Conservation (phyloP, 495 filamentous ascomycete genomes). For the Daldinia bambusicola region DNA sequence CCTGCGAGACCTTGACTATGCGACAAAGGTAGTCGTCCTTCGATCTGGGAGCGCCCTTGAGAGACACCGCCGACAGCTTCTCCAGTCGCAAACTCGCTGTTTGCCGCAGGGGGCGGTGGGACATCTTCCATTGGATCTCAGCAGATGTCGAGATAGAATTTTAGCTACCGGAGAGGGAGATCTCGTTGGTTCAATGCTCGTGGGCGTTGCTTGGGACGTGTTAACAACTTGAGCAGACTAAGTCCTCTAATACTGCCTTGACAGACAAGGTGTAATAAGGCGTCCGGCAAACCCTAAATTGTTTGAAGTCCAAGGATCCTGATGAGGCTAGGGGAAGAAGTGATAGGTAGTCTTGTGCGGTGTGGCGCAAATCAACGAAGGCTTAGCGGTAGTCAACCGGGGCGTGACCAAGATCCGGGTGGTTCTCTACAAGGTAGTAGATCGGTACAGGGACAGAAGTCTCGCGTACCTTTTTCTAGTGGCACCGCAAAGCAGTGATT, state of each 20-base stretch:
- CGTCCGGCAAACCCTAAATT: slow-evolving; percentile 43
- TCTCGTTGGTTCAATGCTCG: slow-evolving; percentile 30
- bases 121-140: slow-evolving; percentile 56
- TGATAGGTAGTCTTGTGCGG: slow-evolving; percentile 36
- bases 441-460: slow-evolving; percentile 37
- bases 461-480: slow-evolving; percentile 43
- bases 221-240: slow-evolving; percentile 32
- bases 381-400: slow-evolving; percentile 37
- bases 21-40: slow-evolving; percentile 34
- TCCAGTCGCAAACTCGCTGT: slow-evolving; percentile 48
- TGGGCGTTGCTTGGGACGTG: slow-evolving; percentile 22
- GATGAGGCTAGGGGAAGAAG: slow-evolving; percentile 36
- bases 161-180: slow-evolving; percentile 31
- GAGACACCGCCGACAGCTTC: slow-evolving; percentile 37
- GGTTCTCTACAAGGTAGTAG: slow-evolving; percentile 30
- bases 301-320: slow-evolving; percentile 22
- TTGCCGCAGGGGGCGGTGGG: slow-evolving; percentile 46
- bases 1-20: slow-evolving; percentile 41
- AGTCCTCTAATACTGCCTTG: slow-evolving; percentile 38
- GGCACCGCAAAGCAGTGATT: slow-evolving; percentile 35
- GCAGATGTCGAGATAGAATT: slow-evolving; percentile 26
- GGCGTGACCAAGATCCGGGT: slow-evolving; percentile 38
- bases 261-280: slow-evolving; percentile 36
- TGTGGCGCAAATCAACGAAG: slow-evolving; percentile 45
- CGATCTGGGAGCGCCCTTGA: slow-evolving; percentile 36